A percentile compares a stretch with the other conserved stretches of the same genome.
Evolutionary conservation across 148 eudicot species (phyloP).

Genomic region (Nepenthes mirabilis): DNA sequence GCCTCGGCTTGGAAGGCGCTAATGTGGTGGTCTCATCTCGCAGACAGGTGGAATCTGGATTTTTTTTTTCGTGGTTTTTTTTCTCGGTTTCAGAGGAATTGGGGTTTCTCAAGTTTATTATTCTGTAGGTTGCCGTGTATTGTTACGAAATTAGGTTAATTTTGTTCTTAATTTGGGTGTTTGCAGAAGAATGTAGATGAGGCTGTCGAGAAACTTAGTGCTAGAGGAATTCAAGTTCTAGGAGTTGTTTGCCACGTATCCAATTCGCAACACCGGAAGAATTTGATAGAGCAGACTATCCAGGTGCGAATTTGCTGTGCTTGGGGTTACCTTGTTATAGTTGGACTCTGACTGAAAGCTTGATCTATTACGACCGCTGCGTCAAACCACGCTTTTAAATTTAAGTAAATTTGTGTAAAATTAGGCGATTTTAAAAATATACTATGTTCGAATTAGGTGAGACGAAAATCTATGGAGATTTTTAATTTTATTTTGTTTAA

Average conservation of each 20-base stretch:
- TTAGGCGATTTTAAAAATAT: no score
- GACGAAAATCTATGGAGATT: no score
- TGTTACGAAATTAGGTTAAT: neutral
- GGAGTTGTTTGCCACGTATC: constrained; percentile 94
- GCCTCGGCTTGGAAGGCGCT: constrained; percentile 90
- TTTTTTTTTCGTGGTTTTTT: neutral
- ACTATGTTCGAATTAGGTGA: no score
- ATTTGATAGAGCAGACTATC: constrained; percentile 57
- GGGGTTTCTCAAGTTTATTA: no score
- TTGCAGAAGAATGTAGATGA: constrained; percentile 85
- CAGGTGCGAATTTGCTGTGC: constrained; percentile 23
- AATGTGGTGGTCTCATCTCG: constrained; percentile 67
- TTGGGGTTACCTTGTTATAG: neutral
- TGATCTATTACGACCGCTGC: no score
- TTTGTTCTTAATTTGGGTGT: constrained; percentile 4
- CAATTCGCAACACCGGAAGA: constrained; percentile 70
- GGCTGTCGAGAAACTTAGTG: constrained; percentile 65
- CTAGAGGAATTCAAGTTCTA: constrained; percentile 54
- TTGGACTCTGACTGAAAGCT: no score
- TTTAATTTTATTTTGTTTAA: no score
- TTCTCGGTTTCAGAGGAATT: neutral
- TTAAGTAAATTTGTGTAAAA: no score
- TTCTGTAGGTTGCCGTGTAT: neutral
- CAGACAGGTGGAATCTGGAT: neutral
- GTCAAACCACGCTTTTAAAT: no score